Evolutionary conservation across 441 rosid genomes (phyloP), one percentile per base, ranked within the genome.

Genomic region (Mallotus repandus): DNA sequence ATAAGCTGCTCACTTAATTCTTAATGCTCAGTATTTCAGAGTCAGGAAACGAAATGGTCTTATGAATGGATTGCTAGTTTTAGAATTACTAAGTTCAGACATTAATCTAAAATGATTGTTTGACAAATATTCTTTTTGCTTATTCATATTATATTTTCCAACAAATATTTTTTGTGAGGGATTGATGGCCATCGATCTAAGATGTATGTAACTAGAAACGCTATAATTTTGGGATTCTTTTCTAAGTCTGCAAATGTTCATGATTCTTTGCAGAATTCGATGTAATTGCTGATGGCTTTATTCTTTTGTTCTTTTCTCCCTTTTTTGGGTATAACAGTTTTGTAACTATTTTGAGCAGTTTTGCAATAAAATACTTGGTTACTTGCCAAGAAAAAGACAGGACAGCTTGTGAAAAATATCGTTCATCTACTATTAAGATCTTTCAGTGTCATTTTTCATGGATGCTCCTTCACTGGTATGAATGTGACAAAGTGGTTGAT

Each of bases 341-440:
- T 35, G 41, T 35, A 35, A 35, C 5, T 35, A 25, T 3, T 3
- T 35, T 35, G 41, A 38, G 41, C 41, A 38, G 41, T 38, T 38
- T 38, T 38, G 41, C 41, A 38, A 38, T 38, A 38, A 38, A 38
- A 38, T 38, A 38, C 41, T 38, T 38, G 41, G 41, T 38, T 38
- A 4, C 7, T 38, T 38, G 7, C 41, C 41, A 53, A 18, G 7
- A 16, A 66, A 45, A 35, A 66, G 16, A 73, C 14, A 11, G 18
- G 65, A 48, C 35, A 66, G 22, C 48, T 55, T 48, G 32, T 45
- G 45, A 63, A 49, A 10, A 18, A n/a, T 54, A 50, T 9, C 64
- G n/a, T 65, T 73, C 29, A 55, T 61, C 35, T n/a, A 18, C 56
- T 21, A 46, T 22, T 56, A 38, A 49, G 52, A 53, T 46, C 66